These are phyloP conservation scores for Ogataea saltuana DNA, from an alignment of 805 yeast species.

Conservation along the genomic window DNA sequence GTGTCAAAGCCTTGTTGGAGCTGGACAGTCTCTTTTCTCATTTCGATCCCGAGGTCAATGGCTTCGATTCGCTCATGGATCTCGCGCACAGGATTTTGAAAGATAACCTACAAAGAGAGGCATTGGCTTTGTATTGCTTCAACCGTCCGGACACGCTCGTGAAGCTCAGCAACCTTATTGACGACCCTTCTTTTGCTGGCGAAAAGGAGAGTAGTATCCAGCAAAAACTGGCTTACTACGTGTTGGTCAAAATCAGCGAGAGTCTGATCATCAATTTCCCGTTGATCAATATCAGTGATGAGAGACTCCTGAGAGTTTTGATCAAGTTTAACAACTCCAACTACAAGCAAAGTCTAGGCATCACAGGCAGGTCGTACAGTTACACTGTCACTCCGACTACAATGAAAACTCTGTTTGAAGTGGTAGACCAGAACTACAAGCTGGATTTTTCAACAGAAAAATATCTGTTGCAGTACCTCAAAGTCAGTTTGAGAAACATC, in stretches of 20 bases:
- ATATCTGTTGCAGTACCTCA: conserved; percentile 24
- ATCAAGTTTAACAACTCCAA: conserved; percentile 23
- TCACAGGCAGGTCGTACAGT: conserved; percentile 16
- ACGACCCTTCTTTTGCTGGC: conserved; percentile 19
- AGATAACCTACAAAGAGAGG: conserved; percentile 24
- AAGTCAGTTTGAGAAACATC: conserved; percentile 22
- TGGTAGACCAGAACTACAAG: conserved; percentile 35
- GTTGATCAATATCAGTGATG: conserved; percentile 13
- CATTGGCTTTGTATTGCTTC: conserved; percentile 15
- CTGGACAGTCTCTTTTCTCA: conserved; percentile 6
- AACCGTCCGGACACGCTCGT: conserved; percentile 22
- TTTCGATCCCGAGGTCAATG: conserved; percentile 2
- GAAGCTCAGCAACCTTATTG: conserved; percentile 22
- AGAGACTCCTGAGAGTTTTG: conserved; percentile 13
- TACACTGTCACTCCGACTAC: conserved; percentile 21
- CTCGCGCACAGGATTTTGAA: conserved; percentile 8
- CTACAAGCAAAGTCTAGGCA: conserved; percentile 24
- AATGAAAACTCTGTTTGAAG: conserved; percentile 31
- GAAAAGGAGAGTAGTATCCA: conserved; percentile 23
- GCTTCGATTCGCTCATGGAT: conserved; percentile 3
- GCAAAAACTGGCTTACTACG: conserved; percentile 28
- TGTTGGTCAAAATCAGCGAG: conserved; percentile 22
- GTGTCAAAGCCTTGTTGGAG: conserved; percentile 11
- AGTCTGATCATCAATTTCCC: conserved; percentile 18
- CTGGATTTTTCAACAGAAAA: conserved; percentile 26